phyloP scores from a whole-genome alignment of 1,139 yeast genomes.

The Yamadazyma friedrichii region DNA sequence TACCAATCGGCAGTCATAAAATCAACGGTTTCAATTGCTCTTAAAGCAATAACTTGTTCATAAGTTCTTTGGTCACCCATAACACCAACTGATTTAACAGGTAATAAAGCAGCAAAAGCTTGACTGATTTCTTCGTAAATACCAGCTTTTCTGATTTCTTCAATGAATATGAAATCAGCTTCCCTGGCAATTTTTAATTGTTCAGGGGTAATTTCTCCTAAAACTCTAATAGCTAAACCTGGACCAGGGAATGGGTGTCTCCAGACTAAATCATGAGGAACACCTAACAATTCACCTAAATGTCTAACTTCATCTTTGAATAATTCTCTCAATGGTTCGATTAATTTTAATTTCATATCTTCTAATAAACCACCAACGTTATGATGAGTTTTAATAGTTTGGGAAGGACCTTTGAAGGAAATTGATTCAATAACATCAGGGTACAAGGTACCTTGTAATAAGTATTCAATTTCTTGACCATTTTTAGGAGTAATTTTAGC shows the following conservation, averaged over 20 bases:
- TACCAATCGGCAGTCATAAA: slow-evolving; percentile 99
- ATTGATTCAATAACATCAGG: slow-evolving; percentile 99
- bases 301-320: slow-evolving; percentile 98
- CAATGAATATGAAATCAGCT: slow-evolving; percentile 94
- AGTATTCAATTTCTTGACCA: slow-evolving; percentile 87
- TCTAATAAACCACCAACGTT: slow-evolving; percentile 98
- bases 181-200: slow-evolving; percentile 97
- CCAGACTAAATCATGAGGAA: slow-evolving; percentile 97
- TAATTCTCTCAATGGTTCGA: slow-evolving; percentile 96
- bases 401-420: slow-evolving; percentile 99
- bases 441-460: slow-evolving; percentile 95
- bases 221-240: slow-evolving; percentile 96
- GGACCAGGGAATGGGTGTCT: slow-evolving; percentile 99
- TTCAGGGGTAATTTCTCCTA: slow-evolving; percentile 91
- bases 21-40: slow-evolving; percentile 97
- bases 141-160: slow-evolving; percentile 92
- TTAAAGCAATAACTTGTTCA: slow-evolving; percentile 97
- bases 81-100: slow-evolving; percentile 98
- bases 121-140: slow-evolving; percentile 90
- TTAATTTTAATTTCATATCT: slow-evolving; percentile 95
- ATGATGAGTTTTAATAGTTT: slow-evolving; percentile 98
- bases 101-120: slow-evolving; percentile 95
- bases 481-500: slow-evolving; percentile 86
- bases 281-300: slow-evolving; percentile 90
- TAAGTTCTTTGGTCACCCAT: slow-evolving; percentile 99